Evolutionary conservation across 2,329 filamentous ascomycete genomes (phyloP).

Genomic region (Neonectria sp.): DNA sequence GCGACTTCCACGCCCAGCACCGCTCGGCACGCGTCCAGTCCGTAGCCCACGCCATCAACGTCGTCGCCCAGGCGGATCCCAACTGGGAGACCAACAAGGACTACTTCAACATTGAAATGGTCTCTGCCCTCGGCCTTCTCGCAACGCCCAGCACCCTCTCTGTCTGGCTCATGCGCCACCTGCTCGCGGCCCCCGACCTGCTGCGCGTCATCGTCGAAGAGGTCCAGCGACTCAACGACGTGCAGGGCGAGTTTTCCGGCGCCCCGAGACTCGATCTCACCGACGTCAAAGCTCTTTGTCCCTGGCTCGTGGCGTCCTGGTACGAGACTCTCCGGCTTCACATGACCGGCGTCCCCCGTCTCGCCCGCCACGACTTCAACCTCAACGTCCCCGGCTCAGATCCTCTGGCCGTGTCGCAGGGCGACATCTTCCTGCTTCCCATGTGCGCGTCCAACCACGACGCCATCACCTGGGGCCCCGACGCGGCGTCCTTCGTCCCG

Average conservation of each 20-base stretch:
- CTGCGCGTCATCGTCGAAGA: constrained; percentile 42
- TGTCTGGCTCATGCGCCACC: constrained; percentile 50
- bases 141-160: constrained; percentile 51
- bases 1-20: constrained; percentile 46
- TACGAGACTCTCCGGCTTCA: constrained; percentile 52
- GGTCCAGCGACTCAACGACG: constrained; percentile 37
- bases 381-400: constrained; percentile 38
- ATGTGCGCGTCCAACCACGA: constrained; percentile 52
- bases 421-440: constrained; percentile 51
- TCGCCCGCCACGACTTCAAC: constrained; percentile 48
- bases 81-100: constrained; percentile 51
- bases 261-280: constrained; percentile 39
- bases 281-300: constrained; percentile 45
- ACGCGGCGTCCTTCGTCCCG: constrained; percentile 46
- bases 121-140: constrained; percentile 50
- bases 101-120: constrained; percentile 52
- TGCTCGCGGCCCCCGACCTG: constrained; percentile 41
- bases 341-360: constrained; percentile 51
- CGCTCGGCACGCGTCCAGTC: constrained; percentile 41
- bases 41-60: constrained; percentile 50
- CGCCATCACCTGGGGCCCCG: constrained; percentile 46
- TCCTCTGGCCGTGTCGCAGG: constrained; percentile 42
- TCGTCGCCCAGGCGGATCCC: constrained; percentile 48
- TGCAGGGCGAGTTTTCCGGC: constrained; percentile 24
- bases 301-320: constrained; percentile 50